phyloP scores from a whole-genome alignment of 768 basidiomycete genomes.

The Rhodotorula paludigena region DNA sequence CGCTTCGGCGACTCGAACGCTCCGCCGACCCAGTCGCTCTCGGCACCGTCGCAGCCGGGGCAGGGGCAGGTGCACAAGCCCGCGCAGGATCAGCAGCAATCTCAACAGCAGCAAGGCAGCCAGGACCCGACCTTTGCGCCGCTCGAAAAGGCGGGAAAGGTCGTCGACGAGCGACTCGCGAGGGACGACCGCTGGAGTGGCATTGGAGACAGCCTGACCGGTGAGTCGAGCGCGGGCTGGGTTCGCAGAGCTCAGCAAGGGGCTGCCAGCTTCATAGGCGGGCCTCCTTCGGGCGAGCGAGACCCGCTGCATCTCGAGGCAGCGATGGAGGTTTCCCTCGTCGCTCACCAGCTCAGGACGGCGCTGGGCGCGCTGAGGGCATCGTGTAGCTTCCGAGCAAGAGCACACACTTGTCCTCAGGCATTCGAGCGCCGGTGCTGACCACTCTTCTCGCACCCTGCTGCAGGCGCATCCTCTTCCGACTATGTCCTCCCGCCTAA shows the following conservation, averaged over 20 bases:
- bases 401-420: no score
- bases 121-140: slow-evolving; percentile 1
- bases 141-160: slow-evolving; percentile 29
- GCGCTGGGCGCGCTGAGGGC: no score
- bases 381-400: no score
- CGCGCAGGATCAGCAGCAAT: background rate
- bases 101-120: background rate
- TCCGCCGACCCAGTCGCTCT: background rate
- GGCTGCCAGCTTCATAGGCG: no score
- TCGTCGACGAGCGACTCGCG: slow-evolving; percentile 27
- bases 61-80: background rate
- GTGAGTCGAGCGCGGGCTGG: slow-evolving; percentile 2
- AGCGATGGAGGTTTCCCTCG: no score
- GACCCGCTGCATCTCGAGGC: no score
- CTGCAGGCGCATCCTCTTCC: slow-evolving; percentile 34
- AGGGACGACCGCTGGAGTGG: slow-evolving; percentile 33
- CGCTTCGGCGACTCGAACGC: slow-evolving; percentile 5
- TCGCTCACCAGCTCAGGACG: no score
- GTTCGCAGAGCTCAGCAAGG: background rate
- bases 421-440: background rate
- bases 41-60: background rate
- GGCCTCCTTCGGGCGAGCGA: background rate
- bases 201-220: slow-evolving; percentile 24
- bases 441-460: background rate
- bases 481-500: slow-evolving; percentile 40